phyloP scores from a whole-genome alignment of 768 basidiomycete genomes.

The Lentinula sp. region DNA sequence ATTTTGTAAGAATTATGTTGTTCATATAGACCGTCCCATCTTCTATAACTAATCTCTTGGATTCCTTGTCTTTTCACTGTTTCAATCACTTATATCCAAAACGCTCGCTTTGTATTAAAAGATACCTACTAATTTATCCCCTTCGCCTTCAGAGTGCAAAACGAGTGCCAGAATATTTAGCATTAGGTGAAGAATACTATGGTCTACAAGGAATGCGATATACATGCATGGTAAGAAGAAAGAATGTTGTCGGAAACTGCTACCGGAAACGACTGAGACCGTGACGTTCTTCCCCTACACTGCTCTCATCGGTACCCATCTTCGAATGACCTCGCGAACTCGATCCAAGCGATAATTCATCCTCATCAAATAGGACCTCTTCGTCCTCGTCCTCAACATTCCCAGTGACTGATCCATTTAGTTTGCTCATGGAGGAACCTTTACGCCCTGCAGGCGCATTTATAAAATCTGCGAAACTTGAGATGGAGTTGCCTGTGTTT shows the following conservation, averaged over 20 bases:
- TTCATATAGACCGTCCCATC: neutral
- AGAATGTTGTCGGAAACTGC: neutral
- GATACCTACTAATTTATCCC: neutral
- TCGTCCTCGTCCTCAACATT: constrained; percentile 36
- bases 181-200: neutral
- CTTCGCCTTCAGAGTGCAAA: neutral
- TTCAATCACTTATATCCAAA: neutral
- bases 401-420: constrained; percentile 9
- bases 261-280: constrained; percentile 19
- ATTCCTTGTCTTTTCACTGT: neutral
- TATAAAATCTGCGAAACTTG: constrained; percentile 61
- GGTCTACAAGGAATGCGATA: constrained; percentile 2
- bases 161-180: neutral
- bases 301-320: constrained; percentile 35
- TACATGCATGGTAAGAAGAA: neutral
- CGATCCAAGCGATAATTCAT: constrained; percentile 35
- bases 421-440: neutral
- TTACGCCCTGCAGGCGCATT: constrained; percentile 37
- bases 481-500: constrained; percentile 32
- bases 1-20: neutral
- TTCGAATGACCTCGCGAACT: constrained; percentile 37
- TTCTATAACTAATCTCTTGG: neutral
- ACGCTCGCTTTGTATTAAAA: constrained; percentile 1
- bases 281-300: constrained; percentile 31
- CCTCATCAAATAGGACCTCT: constrained; percentile 62